Evolutionary conservation across 2,329 filamentous ascomycete species (phyloP).

Genomic region (Phialophora chinensis): DNA sequence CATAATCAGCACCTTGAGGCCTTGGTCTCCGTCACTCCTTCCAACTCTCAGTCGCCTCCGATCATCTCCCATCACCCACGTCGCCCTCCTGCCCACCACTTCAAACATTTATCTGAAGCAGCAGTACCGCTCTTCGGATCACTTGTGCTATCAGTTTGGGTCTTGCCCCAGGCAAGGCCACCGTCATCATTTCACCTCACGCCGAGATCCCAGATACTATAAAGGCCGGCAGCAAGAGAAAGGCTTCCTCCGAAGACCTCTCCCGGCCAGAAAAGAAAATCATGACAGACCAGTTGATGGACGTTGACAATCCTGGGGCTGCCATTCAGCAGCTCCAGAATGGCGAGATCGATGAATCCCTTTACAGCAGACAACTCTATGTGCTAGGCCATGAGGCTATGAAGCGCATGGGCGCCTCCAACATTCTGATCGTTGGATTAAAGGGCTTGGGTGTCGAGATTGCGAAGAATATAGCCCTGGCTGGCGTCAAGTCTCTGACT

Average conservation of each 20-base stretch:
- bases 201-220: conserved; percentile 45
- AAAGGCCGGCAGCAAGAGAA: conserved; percentile 59
- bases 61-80: neutral
- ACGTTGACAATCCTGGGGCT: conserved; percentile 64
- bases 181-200: conserved; percentile 45
- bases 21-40: conserved; percentile 23
- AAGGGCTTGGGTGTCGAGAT: conserved; percentile 97
- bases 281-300: conserved; percentile 65
- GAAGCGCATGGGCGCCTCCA: conserved; percentile 98
- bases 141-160: conserved; percentile 24
- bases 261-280: conserved; percentile 59
- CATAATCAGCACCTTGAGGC: conserved; percentile 26
- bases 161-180: conserved; percentile 42
- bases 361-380: conserved; percentile 73
- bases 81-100: conserved; percentile 12
- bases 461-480: conserved; percentile 97
- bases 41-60: conserved; percentile 18
- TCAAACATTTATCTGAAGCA: conserved; percentile 29
- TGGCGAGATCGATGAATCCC: conserved; percentile 70
- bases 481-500: conserved; percentile 95
- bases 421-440: conserved; percentile 88
- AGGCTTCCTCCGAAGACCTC: conserved; percentile 56
- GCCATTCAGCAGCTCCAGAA: conserved; percentile 66
- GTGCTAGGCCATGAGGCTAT: conserved; percentile 82
- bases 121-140: conserved; percentile 33